These are phyloP conservation scores for Tricholoma hemisulphureum DNA, from an alignment of 768 basidiomycete species.

Conservation along the genomic window DNA sequence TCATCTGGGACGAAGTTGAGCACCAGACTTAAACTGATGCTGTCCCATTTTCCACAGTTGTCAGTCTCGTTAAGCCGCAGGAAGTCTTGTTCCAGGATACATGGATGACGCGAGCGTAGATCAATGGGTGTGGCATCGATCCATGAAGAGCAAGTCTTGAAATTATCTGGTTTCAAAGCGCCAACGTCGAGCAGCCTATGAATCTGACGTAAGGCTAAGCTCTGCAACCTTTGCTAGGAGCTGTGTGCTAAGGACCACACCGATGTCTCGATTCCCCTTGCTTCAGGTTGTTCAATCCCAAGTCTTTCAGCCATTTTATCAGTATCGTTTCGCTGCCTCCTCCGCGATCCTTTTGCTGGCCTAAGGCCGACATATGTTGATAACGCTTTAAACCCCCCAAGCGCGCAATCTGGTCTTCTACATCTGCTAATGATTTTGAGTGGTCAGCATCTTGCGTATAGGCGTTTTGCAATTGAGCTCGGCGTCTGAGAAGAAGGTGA, in stretches of 20 bases:
- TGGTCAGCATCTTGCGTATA: constrained; percentile 18
- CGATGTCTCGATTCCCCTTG: constrained; percentile 23
- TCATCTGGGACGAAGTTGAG: constrained; percentile 84
- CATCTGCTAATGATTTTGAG: constrained; percentile 40
- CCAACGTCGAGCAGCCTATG: constrained; percentile 84
- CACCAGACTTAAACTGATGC: constrained; percentile 84
- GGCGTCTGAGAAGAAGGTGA: constrained; percentile 75
- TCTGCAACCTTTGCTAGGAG: neutral
- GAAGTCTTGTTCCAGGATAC: constrained; percentile 86
- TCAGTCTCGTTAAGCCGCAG: constrained; percentile 54
- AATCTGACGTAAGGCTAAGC: neutral
- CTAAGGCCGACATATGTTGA: constrained; percentile 79
- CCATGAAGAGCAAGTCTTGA: constrained; percentile 63
- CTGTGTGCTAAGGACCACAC: constrained; percentile 24
- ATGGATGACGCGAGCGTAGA: constrained; percentile 77
- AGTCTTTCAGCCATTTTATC: constrained; percentile 69
- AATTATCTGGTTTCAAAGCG: constrained; percentile 84
- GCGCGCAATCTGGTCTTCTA: constrained; percentile 59
- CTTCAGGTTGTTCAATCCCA: constrained; percentile 32
- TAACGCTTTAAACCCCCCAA: constrained; percentile 82
- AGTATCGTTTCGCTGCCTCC: constrained; percentile 86
- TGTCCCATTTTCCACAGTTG: constrained; percentile 63
- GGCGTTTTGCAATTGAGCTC: constrained; percentile 46
- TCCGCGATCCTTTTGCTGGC: constrained; percentile 78
- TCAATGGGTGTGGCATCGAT: constrained; percentile 77